These are phyloP conservation scores for Aspergillus haitiensis DNA, from an alignment of 495 filamentous ascomycete species.

Conservation along the genomic window DNA sequence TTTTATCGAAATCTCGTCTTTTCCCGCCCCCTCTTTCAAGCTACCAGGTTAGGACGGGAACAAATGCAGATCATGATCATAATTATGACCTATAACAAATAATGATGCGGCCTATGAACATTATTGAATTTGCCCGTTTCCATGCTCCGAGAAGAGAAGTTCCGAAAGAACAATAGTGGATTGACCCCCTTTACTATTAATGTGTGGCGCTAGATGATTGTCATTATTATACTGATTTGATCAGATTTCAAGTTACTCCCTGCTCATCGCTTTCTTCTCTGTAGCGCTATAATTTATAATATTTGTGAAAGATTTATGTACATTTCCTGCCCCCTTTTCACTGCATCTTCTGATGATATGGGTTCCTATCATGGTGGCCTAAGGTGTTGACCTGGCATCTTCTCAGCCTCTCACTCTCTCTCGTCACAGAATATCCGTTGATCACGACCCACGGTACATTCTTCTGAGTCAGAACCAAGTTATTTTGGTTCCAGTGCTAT, in stretches of 20 bases:
- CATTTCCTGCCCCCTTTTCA: no score
- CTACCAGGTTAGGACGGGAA: neutral
- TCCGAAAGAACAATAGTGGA: neutral
- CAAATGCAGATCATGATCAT: slow-evolving; percentile 11
- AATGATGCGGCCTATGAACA: neutral
- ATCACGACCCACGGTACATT: no score
- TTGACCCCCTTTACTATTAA: slow-evolving; percentile 13
- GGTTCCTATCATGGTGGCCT: no score
- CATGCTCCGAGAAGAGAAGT: neutral
- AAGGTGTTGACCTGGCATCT: no score
- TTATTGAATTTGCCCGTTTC: slow-evolving; percentile 9
- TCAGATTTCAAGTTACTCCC: neutral
- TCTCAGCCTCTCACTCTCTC: no score
- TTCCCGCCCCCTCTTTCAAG: neutral
- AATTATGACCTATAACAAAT: slow-evolving; percentile 11
- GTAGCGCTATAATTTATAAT: no score
- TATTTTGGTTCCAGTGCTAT: no score
- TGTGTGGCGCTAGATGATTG: slow-evolving; percentile 29
- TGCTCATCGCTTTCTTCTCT: no score
- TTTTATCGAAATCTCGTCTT: neutral
- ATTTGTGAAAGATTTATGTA: no score
- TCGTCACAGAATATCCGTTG: no score
- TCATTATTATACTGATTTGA: slow-evolving; percentile 20
- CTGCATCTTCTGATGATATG: no score
- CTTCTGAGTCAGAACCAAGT: no score